Conservation (phyloP, 1,284 basidiomycete genomes). For the Sparassis latifolia region DNA sequence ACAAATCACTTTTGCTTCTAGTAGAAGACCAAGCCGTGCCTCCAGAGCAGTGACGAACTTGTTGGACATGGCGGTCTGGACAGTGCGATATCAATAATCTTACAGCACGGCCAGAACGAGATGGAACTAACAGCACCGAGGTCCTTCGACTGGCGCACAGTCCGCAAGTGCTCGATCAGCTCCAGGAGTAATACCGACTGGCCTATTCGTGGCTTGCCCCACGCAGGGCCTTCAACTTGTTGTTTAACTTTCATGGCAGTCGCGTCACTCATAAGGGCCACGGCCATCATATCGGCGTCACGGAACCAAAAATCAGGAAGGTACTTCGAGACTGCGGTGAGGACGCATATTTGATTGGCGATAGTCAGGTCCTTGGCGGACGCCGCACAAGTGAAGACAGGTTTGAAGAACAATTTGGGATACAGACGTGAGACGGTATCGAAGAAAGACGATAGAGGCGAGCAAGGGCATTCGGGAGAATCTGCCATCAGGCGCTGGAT, state of each 20-base stretch:
- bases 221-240: constrained; percentile 23
- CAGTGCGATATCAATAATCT: neutral
- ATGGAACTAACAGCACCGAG: constrained; percentile 26
- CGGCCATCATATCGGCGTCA: constrained; percentile 72
- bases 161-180: constrained; percentile 48
- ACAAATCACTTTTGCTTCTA: constrained; percentile 51
- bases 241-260: constrained; percentile 18
- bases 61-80: constrained; percentile 31
- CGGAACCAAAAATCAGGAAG: constrained; percentile 63
- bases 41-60: constrained; percentile 58
- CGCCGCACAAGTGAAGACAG: constrained; percentile 65
- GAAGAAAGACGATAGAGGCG: constrained; percentile 42
- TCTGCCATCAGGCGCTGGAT: constrained; percentile 40
- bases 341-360: constrained; percentile 48
- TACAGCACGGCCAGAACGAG: neutral
- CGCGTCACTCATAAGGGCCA: constrained; percentile 58
- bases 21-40: constrained; percentile 45
- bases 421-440: constrained; percentile 42
- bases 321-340: constrained; percentile 45
- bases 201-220: constrained; percentile 51
- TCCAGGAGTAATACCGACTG: constrained; percentile 62
- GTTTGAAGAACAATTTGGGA: constrained; percentile 70
- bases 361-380: constrained; percentile 54
- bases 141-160: constrained; percentile 36
- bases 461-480: constrained; percentile 40